Percentiles rank a stretch among this genome's conserved stretches.
Conservation (phyloP, 2,329 filamentous ascomycete genomes). For the Aspergillus aculeatinus region DNA sequence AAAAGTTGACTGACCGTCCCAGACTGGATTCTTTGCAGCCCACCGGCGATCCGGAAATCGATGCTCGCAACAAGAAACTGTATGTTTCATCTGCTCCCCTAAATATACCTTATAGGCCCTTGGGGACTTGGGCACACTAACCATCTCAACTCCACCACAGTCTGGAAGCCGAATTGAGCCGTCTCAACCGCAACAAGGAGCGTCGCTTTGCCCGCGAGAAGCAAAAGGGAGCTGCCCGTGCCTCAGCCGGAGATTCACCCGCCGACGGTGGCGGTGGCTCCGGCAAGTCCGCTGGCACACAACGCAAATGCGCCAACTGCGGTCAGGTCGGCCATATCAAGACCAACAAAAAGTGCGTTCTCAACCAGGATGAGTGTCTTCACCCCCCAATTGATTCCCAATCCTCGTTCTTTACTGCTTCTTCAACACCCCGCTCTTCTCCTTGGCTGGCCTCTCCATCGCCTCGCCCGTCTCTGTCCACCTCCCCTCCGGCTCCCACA, state of each 20-base stretch:
- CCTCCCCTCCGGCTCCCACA: constrained; percentile 3
- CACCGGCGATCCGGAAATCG: constrained; percentile 66
- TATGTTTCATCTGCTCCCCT: constrained; percentile 33
- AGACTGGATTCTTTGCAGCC: constrained; percentile 62
- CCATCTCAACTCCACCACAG: constrained; percentile 40
- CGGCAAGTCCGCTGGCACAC: constrained; percentile 66
- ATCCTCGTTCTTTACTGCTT: constrained; percentile 23
- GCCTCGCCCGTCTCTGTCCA: constrained; percentile 20
- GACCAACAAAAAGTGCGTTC: constrained; percentile 88
- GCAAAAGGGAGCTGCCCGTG: constrained; percentile 65
- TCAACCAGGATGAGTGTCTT: neutral
- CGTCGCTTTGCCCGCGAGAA: constrained; percentile 87
- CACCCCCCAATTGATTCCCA: constrained; percentile 7
- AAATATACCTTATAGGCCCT: neutral
- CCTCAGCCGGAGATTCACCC: constrained; percentile 47
- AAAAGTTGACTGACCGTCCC: constrained; percentile 11
- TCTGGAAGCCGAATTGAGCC: constrained; percentile 71
- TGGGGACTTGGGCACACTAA: neutral
- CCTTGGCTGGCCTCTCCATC: neutral
- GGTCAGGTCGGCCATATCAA: constrained; percentile 97
- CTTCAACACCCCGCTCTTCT: neutral
- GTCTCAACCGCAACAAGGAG: constrained; percentile 88
- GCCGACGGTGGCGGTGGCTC: constrained; percentile 45
- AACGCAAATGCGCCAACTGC: constrained; percentile 94
- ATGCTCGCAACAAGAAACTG: constrained; percentile 61